These are phyloP conservation scores for Sclerotinia nivalis DNA, from an alignment of 2,329 filamentous ascomycete species.

Conservation along the genomic window DNA sequence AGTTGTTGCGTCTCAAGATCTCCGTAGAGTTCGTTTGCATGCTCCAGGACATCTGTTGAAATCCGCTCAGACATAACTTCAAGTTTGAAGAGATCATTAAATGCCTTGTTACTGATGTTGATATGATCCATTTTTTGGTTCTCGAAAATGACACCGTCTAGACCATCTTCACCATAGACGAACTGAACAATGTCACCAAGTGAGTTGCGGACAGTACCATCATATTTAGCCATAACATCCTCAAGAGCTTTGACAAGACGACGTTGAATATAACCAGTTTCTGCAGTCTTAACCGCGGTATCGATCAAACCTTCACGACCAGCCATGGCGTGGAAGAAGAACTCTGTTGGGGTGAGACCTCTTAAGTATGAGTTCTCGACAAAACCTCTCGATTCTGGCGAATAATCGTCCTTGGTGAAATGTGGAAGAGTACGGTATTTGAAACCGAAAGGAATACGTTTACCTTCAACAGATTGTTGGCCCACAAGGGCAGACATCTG, in stretches of 20 bases:
- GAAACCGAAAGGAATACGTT: slow-evolving; percentile 98
- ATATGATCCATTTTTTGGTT: slow-evolving; percentile 88
- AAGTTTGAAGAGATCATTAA: slow-evolving; percentile 79
- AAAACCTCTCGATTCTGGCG: slow-evolving; percentile 92
- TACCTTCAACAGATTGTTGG: slow-evolving; percentile 97
- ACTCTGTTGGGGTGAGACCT: slow-evolving; percentile 91
- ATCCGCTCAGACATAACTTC: slow-evolving; percentile 71
- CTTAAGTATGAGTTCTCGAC: slow-evolving; percentile 98
- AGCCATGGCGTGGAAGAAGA: slow-evolving; percentile 99
- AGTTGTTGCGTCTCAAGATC: slow-evolving; percentile 85
- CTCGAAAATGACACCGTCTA: slow-evolving; percentile 92
- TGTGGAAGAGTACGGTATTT: slow-evolving; percentile 96
- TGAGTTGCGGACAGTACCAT: slow-evolving; percentile 95
- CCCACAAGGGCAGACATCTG: slow-evolving; percentile 99
- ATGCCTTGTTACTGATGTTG: slow-evolving; percentile 73
- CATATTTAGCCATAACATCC: slow-evolving; percentile 96
- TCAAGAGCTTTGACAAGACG: slow-evolving; percentile 97
- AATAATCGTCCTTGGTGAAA: slow-evolving; percentile 99
- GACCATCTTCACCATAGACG: slow-evolving; percentile 93
- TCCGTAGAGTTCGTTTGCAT: slow-evolving; percentile 81
- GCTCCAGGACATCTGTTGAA: slow-evolving; percentile 75
- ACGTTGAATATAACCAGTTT: slow-evolving; percentile 98
- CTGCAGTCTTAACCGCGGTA: slow-evolving; percentile 98
- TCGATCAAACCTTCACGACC: slow-evolving; percentile 99
- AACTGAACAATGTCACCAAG: slow-evolving; percentile 96